Evolutionary conservation across 306 rosid species (phyloP).

Genomic region (Trifolium repens): DNA sequence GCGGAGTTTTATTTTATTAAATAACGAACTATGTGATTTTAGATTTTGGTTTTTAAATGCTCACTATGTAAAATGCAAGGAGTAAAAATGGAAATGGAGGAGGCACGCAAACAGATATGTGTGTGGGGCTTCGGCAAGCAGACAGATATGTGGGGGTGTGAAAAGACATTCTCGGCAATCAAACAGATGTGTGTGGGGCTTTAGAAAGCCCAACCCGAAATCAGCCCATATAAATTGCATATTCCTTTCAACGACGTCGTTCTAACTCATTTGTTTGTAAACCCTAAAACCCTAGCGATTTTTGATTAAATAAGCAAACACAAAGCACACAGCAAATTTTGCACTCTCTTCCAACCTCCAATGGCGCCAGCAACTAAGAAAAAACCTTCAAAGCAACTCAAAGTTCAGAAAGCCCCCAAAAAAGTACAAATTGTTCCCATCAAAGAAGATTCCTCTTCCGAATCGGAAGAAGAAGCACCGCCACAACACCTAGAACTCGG

Average conservation of each 20-base stretch:
- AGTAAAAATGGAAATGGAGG: too few relatives aligned
- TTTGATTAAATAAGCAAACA: neutral
- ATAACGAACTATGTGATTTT: too few relatives aligned
- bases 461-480: conserved; percentile 49
- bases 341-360: conserved; percentile 23
- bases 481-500: conserved; percentile 33
- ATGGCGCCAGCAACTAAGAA: conserved; percentile 46
- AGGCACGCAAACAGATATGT: too few relatives aligned
- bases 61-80: too few relatives aligned
- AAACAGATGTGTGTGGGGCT: neutral
- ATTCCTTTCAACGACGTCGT: conserved; percentile 9
- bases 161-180: too few relatives aligned
- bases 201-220: neutral
- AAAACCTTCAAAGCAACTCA: conserved; percentile 27
- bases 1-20: too few relatives aligned
- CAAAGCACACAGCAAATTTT: neutral
- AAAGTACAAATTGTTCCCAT: conserved; percentile 47
- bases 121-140: neutral
- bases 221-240: neutral
- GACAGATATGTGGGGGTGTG: neutral
- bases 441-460: conserved; percentile 48
- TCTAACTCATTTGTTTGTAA: neutral
- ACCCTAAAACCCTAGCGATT: conserved; percentile 48
- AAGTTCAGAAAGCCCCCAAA: conserved; percentile 46
- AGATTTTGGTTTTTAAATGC: too few relatives aligned